These are phyloP conservation scores for Moricandia moricandioides DNA, from an alignment of 345 rosid genomes.

Conservation along the genomic window DNA sequence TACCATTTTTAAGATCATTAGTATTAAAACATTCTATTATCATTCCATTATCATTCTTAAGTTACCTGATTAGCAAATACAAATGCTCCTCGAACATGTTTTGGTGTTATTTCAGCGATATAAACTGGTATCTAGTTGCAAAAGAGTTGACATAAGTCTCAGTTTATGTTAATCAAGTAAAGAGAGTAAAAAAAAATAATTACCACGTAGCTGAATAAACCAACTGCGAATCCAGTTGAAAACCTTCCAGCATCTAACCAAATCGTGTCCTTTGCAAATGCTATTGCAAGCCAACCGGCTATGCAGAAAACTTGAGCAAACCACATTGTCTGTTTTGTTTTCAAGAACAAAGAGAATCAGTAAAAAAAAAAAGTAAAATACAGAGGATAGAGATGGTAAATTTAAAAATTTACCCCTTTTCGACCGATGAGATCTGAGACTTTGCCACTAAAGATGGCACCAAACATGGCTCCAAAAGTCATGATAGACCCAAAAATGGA, in stretches of 20 bases:
- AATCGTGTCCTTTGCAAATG: conserved; percentile 27
- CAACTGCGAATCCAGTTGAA: conserved; percentile 41
- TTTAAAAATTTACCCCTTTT: conserved; percentile 24
- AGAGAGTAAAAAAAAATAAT: background rate
- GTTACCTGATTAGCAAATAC: conserved; percentile 41
- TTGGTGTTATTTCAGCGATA: conserved; percentile 41
- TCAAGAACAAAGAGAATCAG: background rate
- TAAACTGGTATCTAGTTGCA: conserved; percentile 37
- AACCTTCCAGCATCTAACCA: conserved; percentile 47
- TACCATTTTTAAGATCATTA: background rate
- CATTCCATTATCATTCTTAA: background rate
- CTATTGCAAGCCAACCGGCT: conserved; percentile 37
- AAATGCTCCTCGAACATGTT: conserved; percentile 40
- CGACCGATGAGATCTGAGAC: conserved; percentile 39
- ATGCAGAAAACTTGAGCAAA: conserved; percentile 34
- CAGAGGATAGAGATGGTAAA: background rate
- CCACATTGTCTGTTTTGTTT: conserved; percentile 30
- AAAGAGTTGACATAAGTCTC: background rate
- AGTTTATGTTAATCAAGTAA: background rate
- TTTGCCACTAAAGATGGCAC: conserved; percentile 40
- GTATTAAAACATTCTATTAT: background rate
- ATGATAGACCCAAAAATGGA: conserved; percentile 40
- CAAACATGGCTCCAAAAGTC: conserved; percentile 44
- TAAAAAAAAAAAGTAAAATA: background rate
- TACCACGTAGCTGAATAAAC: conserved; percentile 45